Base-by-base conservation (phyloP, 352 stramenopile genomes). In the Blastocystis sp. region DNA sequence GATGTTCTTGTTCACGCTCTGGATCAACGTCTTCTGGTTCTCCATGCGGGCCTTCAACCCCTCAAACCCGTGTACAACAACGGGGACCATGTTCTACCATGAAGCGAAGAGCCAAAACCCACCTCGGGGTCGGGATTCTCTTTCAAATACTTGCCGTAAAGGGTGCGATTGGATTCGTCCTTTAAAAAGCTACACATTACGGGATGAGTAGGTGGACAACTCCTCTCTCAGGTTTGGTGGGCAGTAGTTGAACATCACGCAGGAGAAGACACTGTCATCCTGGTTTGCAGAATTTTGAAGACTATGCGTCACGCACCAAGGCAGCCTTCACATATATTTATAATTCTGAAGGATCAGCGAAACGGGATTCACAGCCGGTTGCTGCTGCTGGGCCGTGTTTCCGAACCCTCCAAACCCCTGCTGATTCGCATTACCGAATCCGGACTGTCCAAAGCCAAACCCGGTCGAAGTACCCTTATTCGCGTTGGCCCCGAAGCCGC, bases 51-150 rank as follows among this genome's bases (percentile, higher is more conserved):
- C 19, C 21, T 81, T 81, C 38, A 81, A 40, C 14, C 71, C 71
- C 62, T 81, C 52, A 81, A 81, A 81, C n/a, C 71, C 71, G 41
- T 81, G 62, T 1, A 81, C 52, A 10, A 34, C 40, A 52, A 81
- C 71, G 45, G 71, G 71, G 21, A 81, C 71, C 71, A 81, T 52
- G 28, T 81, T 81, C 71, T 81, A 81, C 3, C 10, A 48, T 40
- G 11, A 48, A 67, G 7, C 14, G 34, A 7, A 21, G 11, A 28
- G 0, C 11, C 14, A 53, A 45, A 17, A 38, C 3, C 38, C 40
- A 81, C 71, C n/a, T 81, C 71, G 38, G 71, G 71, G 41, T 81
- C 71, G 4, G 71, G 71, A 61, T 81, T 81, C 52, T 81, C 71
- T 40, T 64, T 48, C 45, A 81, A 41, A 81, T 81, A 81, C 52